Evolutionary conservation across 2,329 filamentous ascomycete genomes (phyloP).

Genomic region (Penicillium sp.): DNA sequence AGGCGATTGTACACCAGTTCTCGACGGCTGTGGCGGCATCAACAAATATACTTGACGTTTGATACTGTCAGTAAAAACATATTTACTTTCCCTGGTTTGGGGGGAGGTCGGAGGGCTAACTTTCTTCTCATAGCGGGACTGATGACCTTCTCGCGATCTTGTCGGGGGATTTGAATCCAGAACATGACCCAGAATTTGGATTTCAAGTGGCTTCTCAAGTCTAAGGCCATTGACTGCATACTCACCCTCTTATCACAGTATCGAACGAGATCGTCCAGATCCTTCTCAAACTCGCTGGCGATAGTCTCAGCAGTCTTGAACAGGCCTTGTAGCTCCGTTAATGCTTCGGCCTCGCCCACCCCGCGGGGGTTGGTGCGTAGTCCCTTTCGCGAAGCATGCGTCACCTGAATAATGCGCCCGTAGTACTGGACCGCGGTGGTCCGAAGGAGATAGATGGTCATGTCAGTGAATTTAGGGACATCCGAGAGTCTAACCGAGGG

Average conservation of each 20-base stretch:
- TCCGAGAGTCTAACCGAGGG: background rate
- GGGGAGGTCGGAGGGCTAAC: background rate
- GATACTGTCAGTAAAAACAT: background rate
- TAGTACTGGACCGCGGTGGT: background rate
- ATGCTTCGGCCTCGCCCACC: background rate
- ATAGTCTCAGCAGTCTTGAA: background rate
- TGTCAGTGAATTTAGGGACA: background rate
- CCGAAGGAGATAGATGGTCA: background rate
- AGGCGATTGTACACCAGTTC: background rate
- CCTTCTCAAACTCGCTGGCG: background rate
- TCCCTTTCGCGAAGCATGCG: background rate
- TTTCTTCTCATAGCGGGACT: background rate
- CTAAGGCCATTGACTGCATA: background rate
- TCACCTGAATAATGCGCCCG: background rate
- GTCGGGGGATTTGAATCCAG: background rate
- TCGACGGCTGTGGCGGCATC: background rate
- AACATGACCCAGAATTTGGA: background rate
- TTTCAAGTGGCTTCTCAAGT: background rate
- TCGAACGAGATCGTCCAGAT: background rate
- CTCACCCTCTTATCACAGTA: background rate
- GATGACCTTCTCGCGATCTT: background rate
- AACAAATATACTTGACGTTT: background rate
- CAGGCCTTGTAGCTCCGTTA: background rate
- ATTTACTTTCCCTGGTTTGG: background rate
- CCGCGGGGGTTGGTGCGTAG: background rate